A percentile compares a stretch with the other conserved stretches of the same genome.
Conservation (phyloP, 352 stramenopile genomes). For the Globisporangium polare region DNA sequence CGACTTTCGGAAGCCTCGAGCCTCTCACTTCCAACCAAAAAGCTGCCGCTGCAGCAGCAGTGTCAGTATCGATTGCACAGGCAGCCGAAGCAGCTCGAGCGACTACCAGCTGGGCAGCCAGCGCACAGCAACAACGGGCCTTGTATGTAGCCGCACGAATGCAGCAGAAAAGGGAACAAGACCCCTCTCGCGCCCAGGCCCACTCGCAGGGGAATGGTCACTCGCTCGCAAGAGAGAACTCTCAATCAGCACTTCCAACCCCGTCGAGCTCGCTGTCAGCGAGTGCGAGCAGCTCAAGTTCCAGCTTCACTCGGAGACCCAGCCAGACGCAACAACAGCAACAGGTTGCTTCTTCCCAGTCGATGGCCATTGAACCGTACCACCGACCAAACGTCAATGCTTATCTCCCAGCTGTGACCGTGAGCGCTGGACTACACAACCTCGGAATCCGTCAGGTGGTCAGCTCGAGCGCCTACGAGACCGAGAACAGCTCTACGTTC, state of each 20-base stretch:
- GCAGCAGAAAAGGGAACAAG: neutral
- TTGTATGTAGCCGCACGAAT: neutral
- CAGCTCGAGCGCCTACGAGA: constrained; percentile 15
- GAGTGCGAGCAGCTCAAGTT: neutral
- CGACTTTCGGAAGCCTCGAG: neutral
- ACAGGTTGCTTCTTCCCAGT: neutral
- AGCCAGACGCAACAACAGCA: neutral
- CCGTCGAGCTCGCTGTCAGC: too few species aligned
- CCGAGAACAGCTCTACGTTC: neutral
- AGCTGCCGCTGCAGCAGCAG: neutral
- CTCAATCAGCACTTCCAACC: neutral
- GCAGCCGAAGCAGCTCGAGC: neutral
- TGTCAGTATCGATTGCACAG: neutral
- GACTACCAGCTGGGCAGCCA: neutral
- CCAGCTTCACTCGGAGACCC: neutral
- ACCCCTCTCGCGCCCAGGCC: neutral
- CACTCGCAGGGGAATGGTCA: neutral
- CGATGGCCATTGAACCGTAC: constrained; percentile 14
- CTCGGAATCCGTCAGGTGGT: constrained; percentile 11
- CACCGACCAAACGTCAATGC: neutral
- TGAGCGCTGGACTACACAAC: constrained; percentile 9
- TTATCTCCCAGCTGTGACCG: neutral
- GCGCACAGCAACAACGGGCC: neutral
- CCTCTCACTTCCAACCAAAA: neutral
- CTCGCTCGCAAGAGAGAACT: neutral